Conservation (phyloP, 495 filamentous ascomycete genomes). For the Xylaria nigripes region DNA sequence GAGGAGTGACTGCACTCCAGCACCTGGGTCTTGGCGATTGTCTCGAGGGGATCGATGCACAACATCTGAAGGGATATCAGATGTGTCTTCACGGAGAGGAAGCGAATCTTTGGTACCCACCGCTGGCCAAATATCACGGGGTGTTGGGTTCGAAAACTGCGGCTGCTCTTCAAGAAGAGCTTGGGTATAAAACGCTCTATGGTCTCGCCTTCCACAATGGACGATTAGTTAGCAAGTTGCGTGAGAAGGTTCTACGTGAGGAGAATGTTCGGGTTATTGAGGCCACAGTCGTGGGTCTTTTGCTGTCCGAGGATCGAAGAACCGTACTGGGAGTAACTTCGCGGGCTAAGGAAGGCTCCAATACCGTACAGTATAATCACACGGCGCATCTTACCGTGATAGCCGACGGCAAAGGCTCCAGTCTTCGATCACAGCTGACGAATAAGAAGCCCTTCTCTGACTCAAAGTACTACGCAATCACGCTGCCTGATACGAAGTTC, state of each 20-base stretch:
- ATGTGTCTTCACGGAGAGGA: not conserved
- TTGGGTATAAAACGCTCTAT: slow-evolving; percentile 47
- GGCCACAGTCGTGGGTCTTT: slow-evolving; percentile 37
- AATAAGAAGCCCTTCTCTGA: slow-evolving; percentile 23
- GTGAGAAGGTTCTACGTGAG: slow-evolving; percentile 31
- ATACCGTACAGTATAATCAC: slow-evolving; percentile 32
- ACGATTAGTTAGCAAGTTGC: slow-evolving; percentile 51
- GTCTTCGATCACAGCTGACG: slow-evolving; percentile 4
- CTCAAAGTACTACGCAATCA: slow-evolving; percentile 57
- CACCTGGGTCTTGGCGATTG: slow-evolving; percentile 68
- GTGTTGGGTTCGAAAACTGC: not conserved
- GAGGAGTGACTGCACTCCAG: slow-evolving; percentile 69
- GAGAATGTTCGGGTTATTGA: slow-evolving; percentile 44
- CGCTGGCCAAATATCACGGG: not conserved
- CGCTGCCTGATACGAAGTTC: slow-evolving; percentile 54
- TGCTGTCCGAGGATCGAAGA: slow-evolving; percentile 31
- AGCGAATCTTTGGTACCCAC: not conserved
- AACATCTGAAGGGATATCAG: slow-evolving; percentile 37
- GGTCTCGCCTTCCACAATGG: slow-evolving; percentile 54
- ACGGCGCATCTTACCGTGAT: slow-evolving; percentile 1
- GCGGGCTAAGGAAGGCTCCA: not conserved
- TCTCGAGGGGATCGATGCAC: slow-evolving; percentile 77
- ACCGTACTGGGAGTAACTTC: slow-evolving; percentile 30
- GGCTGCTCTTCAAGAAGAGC: not conserved
- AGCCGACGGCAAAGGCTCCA: slow-evolving; percentile 8